phyloP scores from a whole-genome alignment of 108 stramenopile genomes.

The Mayamaea pseudoterrestris region DNA sequence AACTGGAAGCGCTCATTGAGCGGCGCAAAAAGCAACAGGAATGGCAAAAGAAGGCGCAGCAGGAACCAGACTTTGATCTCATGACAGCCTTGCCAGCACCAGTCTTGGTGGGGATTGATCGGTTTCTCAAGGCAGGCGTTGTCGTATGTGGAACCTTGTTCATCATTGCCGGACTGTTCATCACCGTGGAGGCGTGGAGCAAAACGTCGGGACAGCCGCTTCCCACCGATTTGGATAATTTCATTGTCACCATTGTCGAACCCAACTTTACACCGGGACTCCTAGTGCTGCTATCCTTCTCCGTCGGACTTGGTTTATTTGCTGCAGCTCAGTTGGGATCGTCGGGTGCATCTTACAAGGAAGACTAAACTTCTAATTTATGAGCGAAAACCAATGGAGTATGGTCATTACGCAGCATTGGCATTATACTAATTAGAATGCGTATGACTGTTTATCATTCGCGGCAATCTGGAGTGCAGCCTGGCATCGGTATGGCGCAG shows the following conservation, averaged over 20 bases:
- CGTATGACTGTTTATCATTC: too few species aligned
- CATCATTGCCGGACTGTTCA: slow-evolving; percentile 52
- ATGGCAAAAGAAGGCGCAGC: slow-evolving; percentile 33
- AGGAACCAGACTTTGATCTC: slow-evolving; percentile 56
- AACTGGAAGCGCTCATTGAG: slow-evolving; percentile 11
- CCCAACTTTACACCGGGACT: slow-evolving; percentile 79
- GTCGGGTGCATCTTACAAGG: slow-evolving; percentile 27
- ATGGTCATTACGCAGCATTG: too few species aligned
- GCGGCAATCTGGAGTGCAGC: too few species aligned
- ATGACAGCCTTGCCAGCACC: slow-evolving; percentile 49
- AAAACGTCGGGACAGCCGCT: slow-evolving; percentile 42
- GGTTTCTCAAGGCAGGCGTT: slow-evolving; percentile 59
- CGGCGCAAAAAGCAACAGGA: slow-evolving; percentile 37
- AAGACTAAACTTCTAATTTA: too few species aligned
- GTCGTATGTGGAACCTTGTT: slow-evolving; percentile 41
- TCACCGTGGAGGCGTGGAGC: slow-evolving; percentile 65
- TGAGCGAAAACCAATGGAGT: too few species aligned
- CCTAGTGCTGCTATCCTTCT: slow-evolving; percentile 64
- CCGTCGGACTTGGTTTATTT: slow-evolving; percentile 61
- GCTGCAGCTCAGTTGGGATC: slow-evolving; percentile 56
- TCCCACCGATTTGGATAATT: slow-evolving; percentile 45
- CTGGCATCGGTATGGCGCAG: too few species aligned
- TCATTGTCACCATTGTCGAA: slow-evolving; percentile 54
- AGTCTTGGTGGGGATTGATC: slow-evolving; percentile 47
- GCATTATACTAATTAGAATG: too few species aligned